Evolutionary conservation across 164 flowering plant genomes (phyloP), one percentile per base, ranked within the genome.

Genomic region (Chimonanthus praecox): DNA sequence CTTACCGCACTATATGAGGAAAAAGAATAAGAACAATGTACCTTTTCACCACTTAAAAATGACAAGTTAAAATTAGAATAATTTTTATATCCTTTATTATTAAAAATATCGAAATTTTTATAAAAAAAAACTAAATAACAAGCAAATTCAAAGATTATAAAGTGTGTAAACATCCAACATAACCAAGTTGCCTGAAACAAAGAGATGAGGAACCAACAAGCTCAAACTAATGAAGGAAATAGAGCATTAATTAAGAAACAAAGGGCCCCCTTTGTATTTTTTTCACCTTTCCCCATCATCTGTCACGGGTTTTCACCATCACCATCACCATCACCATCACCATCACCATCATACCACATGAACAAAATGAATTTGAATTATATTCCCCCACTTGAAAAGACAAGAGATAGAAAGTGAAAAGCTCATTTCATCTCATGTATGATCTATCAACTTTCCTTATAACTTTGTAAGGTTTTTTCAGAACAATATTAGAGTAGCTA

Each of bases 331-430:
- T 20, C 21, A 20, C 21, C 21, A 20, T 20, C 21, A 20, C 21
- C 21, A 20, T 62, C 46, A 48, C 60, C 60, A 54, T 13, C n/a
- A 54, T 54, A 13, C 33, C 33, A 18, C n/a, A 0, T 61, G 33
- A 21, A 61, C 21, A 18, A 20, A 61, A 33, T 61, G 64, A 61
- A 6, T 16, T 60, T 77, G 71, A 75, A 81, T 83, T 70, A 80
- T 77, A 79, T 76, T 71, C 50, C 81, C 83, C 84, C 75, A 78
- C 78, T 63, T 73, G 7, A 64, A 76, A 64, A 64, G 74, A 72
- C 10, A 72, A 63, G 77, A 45, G 51, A 8, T 33, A 65, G 71
- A 33, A 33, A 21, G 21, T 69, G 48, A 47, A 71, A 71, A 68
- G 81, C 21, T 72, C 84, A 74, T 82, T 70, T 79, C 78, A 54